phyloP scores from a whole-genome alignment of 352 stramenopile genomes.

The Phytophthora litchii region DNA sequence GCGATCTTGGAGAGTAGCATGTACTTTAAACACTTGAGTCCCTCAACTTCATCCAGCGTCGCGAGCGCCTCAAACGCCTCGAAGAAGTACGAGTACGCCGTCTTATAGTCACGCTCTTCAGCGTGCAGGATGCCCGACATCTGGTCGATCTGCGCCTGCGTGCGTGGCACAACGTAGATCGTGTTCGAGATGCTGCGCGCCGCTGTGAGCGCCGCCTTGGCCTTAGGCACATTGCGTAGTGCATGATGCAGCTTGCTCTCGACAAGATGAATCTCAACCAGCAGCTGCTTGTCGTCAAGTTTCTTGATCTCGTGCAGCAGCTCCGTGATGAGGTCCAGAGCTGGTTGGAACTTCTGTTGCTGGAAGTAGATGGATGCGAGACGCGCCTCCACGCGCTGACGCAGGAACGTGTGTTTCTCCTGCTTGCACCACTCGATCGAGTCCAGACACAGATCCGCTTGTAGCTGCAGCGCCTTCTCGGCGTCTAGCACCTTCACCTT shows the following conservation, averaged over 20 bases:
- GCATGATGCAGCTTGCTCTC: slow-evolving; percentile 98
- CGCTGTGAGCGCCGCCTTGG: slow-evolving; percentile 96
- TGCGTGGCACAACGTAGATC: slow-evolving; percentile 96
- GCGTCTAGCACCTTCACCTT: slow-evolving; percentile 88
- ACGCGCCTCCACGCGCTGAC: slow-evolving; percentile 97
- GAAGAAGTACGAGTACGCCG: slow-evolving; percentile 99
- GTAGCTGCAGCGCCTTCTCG: slow-evolving; percentile 93
- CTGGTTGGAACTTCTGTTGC: slow-evolving; percentile 91
- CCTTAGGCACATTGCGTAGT: slow-evolving; percentile 97
- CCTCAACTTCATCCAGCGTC: slow-evolving; percentile 87
- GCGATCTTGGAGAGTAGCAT: slow-evolving; percentile 98
- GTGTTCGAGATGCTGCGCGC: slow-evolving; percentile 97
- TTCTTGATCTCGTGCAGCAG: slow-evolving; percentile 98
- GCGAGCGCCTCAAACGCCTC: slow-evolving; percentile 97
- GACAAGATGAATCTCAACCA: slow-evolving; percentile 98
- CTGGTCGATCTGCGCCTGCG: slow-evolving; percentile 96
- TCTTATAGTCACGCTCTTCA: slow-evolving; percentile 99
- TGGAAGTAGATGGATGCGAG: slow-evolving; percentile 93
- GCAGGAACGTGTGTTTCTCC: slow-evolving; percentile 97
- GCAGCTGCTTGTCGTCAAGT: slow-evolving; percentile 99
- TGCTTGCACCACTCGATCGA: slow-evolving; percentile 95
- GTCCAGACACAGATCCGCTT: slow-evolving; percentile 94
- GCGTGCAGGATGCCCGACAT: slow-evolving; percentile 98
- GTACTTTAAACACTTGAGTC: slow-evolving; percentile 95
- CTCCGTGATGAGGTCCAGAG: slow-evolving; percentile 93